Evolutionary conservation across 768 basidiomycete species (phyloP).

Genomic region (Leccinum broughii): DNA sequence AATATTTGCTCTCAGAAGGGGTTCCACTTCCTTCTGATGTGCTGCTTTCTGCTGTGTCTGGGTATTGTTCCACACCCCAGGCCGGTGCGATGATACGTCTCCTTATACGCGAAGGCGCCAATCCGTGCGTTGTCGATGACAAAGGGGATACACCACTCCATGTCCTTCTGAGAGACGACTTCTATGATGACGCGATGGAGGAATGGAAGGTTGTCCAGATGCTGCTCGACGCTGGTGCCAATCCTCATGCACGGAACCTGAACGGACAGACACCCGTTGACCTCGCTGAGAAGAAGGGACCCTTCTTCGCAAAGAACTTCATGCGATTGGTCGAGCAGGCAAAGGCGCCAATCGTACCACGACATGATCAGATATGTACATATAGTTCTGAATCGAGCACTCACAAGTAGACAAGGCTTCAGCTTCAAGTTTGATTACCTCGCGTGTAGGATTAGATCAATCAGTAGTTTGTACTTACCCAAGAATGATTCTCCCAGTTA

Average conservation of each 20-base stretch:
- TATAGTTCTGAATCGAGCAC: too few species aligned
- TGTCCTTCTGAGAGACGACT: not conserved
- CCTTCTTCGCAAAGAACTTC: not conserved
- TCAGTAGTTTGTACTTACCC: too few species aligned
- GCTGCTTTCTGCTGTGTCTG: not conserved
- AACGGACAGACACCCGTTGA: not conserved
- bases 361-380: too few species aligned
- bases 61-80: fast-evolving
- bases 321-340: not conserved
- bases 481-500: too few species aligned
- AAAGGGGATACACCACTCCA: not conserved
- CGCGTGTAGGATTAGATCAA: too few species aligned
- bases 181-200: not conserved
- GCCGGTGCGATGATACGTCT: not conserved
- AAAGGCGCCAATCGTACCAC: too few species aligned
- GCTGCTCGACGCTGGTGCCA: too few species aligned
- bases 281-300: not conserved
- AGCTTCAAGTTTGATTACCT: too few species aligned
- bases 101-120: not conserved
- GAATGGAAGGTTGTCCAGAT: not conserved
- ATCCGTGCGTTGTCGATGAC: not conserved
- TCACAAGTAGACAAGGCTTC: too few species aligned
- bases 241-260: not conserved
- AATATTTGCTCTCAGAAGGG: not conserved
- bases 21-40: not conserved